Base-by-base conservation (phyloP, 139 green algal genomes). In the Coccomyxa sp. region DNA sequence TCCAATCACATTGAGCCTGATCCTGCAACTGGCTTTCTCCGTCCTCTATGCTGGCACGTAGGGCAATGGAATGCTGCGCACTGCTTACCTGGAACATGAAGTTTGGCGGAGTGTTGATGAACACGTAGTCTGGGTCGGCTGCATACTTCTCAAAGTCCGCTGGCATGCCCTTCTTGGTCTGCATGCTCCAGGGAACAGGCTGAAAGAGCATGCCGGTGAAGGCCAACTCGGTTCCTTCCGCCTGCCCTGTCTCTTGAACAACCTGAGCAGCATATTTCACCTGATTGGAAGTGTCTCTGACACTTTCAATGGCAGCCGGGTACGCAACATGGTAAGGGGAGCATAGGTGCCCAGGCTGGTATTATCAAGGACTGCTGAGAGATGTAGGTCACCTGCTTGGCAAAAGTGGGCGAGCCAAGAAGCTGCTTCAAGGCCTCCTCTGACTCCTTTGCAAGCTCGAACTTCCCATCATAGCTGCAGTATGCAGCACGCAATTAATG, bases 21-120 rank as follows among this genome's bases (percentile, higher is more conserved):
- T n/a, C n/a, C n/a, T n/a, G n/a, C n/a, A n/a, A n/a, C n/a, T n/a
- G n/a, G n/a, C n/a, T n/a, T n/a, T n/a, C n/a, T n/a, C n/a, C n/a
- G n/a, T n/a, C n/a, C n/a, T n/a, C n/a, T n/a, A n/a, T n/a, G n/a
- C n/a, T n/a, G n/a, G n/a, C n/a, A n/a, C n/a, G n/a, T n/a, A n/a
- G n/a, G n/a, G n/a, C n/a, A n/a, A n/a, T n/a, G n/a, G n/a, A 22
- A 64, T 64, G 50, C 50, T 64, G 50, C 50, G 22, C 18, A 18
- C 22, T 31, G 50, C 5, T 64, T 37, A 36, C 64, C 64, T 88
- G 70, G 58, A 88, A 88, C 83, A 88, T 85, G 72, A 88, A 82
- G 34, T 83, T 86, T 12, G 83, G 83, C 9, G 83, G 83, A 33
- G 85, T 58, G 40, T 88, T 88, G 39, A 88, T 86, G n/a, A 85